These are phyloP conservation scores for Aspergillus heteromorphus DNA, from an alignment of 495 filamentous ascomycete genomes.

Conservation along the genomic window DNA sequence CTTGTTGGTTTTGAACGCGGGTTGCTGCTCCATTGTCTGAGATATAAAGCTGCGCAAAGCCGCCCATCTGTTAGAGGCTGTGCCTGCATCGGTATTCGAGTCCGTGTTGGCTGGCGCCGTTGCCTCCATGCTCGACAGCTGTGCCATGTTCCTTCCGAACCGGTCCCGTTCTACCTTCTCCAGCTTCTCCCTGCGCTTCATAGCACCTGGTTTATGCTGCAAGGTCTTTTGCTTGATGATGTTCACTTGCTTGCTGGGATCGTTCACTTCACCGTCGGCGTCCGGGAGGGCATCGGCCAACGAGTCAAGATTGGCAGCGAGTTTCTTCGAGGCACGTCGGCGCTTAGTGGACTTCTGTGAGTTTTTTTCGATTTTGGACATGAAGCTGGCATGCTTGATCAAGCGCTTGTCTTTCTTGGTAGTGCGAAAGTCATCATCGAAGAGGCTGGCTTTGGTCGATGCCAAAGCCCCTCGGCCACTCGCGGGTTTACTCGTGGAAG, in stretches of 20 bases:
- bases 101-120: conserved; percentile 12
- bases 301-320: conserved; percentile 68
- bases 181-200: conserved; percentile 76
- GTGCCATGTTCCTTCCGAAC: conserved; percentile 76
- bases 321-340: conserved; percentile 67
- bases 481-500: conserved; percentile 21
- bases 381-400: conserved; percentile 70
- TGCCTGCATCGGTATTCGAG: conserved; percentile 18
- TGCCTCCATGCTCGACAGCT: conserved; percentile 36
- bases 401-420: conserved; percentile 72
- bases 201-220: conserved; percentile 66
- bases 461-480: conserved; percentile 21
- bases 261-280: conserved; percentile 28
- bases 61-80: conserved; percentile 59
- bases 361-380: conserved; percentile 67
- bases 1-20: conserved; percentile 48
- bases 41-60: conserved; percentile 64
- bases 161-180: conserved; percentile 73
- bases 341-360: conserved; percentile 47
- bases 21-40: conserved; percentile 68
- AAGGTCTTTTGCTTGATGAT: conserved; percentile 66
- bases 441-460: conserved; percentile 22
- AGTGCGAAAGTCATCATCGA: conserved; percentile 49
- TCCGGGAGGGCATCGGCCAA: conserved; percentile 75
- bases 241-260: conserved; percentile 33